Percentiles rank a stretch among this genome's conserved stretches.
These are phyloP conservation scores for Raffaelea deltoideospora DNA, from an alignment of 2,329 filamentous ascomycete species.

Conservation along the genomic window DNA sequence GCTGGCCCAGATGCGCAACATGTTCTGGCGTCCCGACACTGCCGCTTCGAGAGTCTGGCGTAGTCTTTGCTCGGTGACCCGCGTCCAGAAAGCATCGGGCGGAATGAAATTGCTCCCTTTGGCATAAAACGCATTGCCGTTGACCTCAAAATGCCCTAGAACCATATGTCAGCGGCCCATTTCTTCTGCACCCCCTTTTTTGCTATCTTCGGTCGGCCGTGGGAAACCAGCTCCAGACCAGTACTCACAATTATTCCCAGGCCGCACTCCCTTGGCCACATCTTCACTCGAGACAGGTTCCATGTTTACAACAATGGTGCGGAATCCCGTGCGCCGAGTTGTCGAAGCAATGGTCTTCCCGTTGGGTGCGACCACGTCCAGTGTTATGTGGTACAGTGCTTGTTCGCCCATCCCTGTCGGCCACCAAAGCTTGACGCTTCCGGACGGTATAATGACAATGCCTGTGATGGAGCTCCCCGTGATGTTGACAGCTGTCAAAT, in stretches of 20 bases:
- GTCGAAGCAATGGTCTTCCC: slow-evolving; percentile 24
- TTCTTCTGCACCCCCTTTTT: not conserved
- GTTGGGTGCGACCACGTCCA: slow-evolving; percentile 25
- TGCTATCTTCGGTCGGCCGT: not conserved
- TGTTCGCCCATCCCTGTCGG: slow-evolving; percentile 40
- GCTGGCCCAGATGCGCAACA: slow-evolving; percentile 47
- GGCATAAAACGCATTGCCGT: slow-evolving; percentile 47
- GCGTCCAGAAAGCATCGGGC: slow-evolving; percentile 46
- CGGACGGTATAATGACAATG: slow-evolving; percentile 22
- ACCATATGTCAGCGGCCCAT: not conserved
- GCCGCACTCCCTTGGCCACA: slow-evolving; percentile 31
- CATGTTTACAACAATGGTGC: slow-evolving; percentile 45
- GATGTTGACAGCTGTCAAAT: slow-evolving; percentile 21
- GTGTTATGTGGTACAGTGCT: slow-evolving; percentile 38
- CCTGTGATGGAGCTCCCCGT: slow-evolving; percentile 32
- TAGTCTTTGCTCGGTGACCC: slow-evolving; percentile 38
- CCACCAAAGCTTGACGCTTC: slow-evolving; percentile 40
- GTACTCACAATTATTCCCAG: slow-evolving; percentile 2
- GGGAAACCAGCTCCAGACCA: too few species aligned
- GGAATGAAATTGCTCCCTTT: slow-evolving; percentile 51
- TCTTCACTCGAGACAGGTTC: slow-evolving; percentile 37
- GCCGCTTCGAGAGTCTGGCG: slow-evolving; percentile 19
- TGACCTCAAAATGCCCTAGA: slow-evolving; percentile 51
- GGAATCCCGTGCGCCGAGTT: slow-evolving; percentile 41
- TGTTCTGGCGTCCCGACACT: slow-evolving; percentile 45